Conservation (phyloP, 2,329 filamentous ascomycete species). For the Diplodia mutila region DNA sequence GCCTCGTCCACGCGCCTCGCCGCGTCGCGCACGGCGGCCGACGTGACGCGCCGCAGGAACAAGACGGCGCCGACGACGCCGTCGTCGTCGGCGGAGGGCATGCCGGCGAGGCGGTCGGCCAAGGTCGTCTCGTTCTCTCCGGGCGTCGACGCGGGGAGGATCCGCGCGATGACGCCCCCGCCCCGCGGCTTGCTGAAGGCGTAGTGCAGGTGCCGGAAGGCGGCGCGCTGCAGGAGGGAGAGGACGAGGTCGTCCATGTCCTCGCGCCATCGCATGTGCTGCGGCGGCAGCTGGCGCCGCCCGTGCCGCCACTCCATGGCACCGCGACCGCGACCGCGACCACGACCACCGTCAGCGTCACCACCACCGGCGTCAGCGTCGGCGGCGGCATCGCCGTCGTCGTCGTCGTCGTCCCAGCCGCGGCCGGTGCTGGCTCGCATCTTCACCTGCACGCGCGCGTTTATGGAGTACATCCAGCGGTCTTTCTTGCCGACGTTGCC, state of each 20-base stretch:
- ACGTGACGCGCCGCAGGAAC: neutral
- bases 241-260: slow-evolving; percentile 53
- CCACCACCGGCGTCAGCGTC: neutral
- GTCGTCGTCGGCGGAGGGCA: neutral
- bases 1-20: neutral
- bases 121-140: neutral
- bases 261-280: slow-evolving; percentile 50
- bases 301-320: too few species aligned
- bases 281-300: too few species aligned
- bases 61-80: slow-evolving; percentile 11
- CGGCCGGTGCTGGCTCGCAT: neutral
- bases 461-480: slow-evolving; percentile 33
- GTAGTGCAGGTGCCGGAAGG: slow-evolving; percentile 43
- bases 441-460: slow-evolving; percentile 41
- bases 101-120: neutral
- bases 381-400: slow-evolving; percentile 27
- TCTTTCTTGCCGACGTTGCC: too few species aligned
- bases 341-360: too few species aligned
- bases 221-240: slow-evolving; percentile 41
- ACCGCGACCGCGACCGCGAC: too few species aligned
- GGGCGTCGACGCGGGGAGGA: neutral
- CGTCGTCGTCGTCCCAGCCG: slow-evolving; percentile 31
- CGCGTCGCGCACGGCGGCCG: neutral
- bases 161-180: slow-evolving; percentile 13
- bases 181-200: slow-evolving; percentile 34